Evolutionary conservation across 176 grass and related monocot species (phyloP).

Genomic region (Elymus sibiricus): DNA sequence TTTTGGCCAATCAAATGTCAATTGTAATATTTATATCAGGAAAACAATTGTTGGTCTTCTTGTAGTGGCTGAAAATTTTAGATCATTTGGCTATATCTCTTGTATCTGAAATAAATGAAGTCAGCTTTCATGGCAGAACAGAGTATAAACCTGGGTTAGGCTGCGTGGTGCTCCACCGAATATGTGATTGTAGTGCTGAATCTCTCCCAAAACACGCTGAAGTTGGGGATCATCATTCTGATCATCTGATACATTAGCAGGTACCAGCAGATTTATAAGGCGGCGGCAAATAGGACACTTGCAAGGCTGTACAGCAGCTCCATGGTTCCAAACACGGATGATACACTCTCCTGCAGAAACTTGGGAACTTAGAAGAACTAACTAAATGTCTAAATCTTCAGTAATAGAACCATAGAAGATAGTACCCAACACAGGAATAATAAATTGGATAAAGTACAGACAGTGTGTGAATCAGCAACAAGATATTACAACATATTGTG

Average conservation of each 20-base stretch:
- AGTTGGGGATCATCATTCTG: slow-evolving; percentile 40
- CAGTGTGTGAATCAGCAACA: background rate
- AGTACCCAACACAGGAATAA: background rate
- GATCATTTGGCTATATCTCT: background rate
- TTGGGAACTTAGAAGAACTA: background rate
- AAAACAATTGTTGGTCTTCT: background rate
- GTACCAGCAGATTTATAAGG: slow-evolving; percentile 77
- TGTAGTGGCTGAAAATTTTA: background rate
- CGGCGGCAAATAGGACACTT: slow-evolving; percentile 90
- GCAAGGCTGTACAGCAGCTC: slow-evolving; percentile 75
- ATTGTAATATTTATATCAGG: background rate
- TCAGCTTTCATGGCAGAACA: background rate
- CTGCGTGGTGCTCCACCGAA: slow-evolving; percentile 71
- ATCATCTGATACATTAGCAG: slow-evolving; percentile 42
- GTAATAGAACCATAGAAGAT: background rate
- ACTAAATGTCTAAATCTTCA: background rate
- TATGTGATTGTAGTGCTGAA: slow-evolving; percentile 67
- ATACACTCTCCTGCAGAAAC: slow-evolving; percentile 75
- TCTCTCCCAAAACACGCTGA: slow-evolving; percentile 48
- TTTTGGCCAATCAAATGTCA: background rate
- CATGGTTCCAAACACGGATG: slow-evolving; percentile 77
- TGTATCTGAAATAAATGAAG: background rate
- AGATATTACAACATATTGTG: background rate
- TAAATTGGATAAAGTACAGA: background rate
- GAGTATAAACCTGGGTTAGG: slow-evolving; percentile 64